Base-by-base conservation (phyloP, 768 basidiomycete genomes). In the Termitomyces heimii region DNA sequence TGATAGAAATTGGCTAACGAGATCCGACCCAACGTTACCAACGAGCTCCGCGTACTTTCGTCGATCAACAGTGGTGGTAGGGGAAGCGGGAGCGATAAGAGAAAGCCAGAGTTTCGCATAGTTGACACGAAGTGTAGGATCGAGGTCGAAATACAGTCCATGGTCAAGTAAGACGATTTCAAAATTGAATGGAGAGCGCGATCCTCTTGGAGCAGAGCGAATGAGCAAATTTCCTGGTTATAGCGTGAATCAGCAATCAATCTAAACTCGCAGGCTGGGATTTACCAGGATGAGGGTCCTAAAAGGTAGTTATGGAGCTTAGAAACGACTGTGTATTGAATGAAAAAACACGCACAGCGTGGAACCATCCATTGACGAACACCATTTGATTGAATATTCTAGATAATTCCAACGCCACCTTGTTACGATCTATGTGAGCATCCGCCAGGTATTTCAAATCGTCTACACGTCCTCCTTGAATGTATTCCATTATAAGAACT, bases 91-190 rank as follows among this genome's bases (percentile, higher is more conserved):
- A 1, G 84, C 81, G 53, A 98, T 90, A 18, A 99, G 77, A 10
- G 93, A 85, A 45, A 99, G 73, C 96, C 95, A 98, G 47, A 98
- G 79, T 74, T 87, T 85, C 77, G 86, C 80, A 65, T 92, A 92
- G 68, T 92, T 89, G 51, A 91, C 78, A 24, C 95, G 84, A 5
- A 98, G 74, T 42, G 86, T 77, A 20, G 83, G 73, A 55, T 92
- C 86, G 4, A 99, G 76, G 66, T 97, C 94, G 63, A 98, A 98
- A 70, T 98, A 96, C 18, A 94, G 75, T 4, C 92, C 96, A 62
- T 98, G 95, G 66, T 99, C 97, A 59, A 99, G 76, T 1, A 98
- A 79, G 26, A 92, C 94, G 51, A 98, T 89, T 67, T 99, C 97
- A 64, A 98, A 98, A 68, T 98, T 98, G 73, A 91, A 91, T 0